A percentile compares a stretch with the other conserved stretches of the same genome.
Evolutionary conservation across 2,329 filamentous ascomycete species (phyloP).

Genomic region (Botryotinia globosa): DNA sequence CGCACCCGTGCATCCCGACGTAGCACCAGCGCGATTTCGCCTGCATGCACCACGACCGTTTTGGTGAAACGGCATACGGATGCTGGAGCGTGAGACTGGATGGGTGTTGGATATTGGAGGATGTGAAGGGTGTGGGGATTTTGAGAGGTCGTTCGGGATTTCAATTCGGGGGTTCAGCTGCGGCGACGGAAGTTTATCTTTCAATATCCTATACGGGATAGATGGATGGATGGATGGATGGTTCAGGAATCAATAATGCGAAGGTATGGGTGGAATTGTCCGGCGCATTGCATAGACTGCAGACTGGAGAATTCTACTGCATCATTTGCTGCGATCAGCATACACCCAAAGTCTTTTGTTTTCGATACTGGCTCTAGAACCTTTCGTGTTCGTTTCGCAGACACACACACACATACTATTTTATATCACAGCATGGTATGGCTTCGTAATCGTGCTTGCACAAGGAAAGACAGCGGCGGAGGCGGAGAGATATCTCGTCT

Average conservation of each 20-base stretch:
- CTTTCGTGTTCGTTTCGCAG: neutral
- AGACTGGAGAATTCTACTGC: neutral
- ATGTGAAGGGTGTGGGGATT: neutral
- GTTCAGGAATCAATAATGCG: neutral
- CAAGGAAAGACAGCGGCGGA: neutral
- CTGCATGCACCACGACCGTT: conserved; percentile 4
- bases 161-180: neutral
- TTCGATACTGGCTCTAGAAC: neutral
- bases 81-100: neutral
- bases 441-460: conserved; percentile 2
- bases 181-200: neutral
- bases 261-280: neutral
- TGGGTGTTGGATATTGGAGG: neutral
- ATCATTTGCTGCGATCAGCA: conserved; percentile 13
- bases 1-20: neutral
- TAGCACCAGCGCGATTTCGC: neutral
- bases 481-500: neutral
- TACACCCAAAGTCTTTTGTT: neutral
- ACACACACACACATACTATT: neutral
- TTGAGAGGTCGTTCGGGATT: neutral
- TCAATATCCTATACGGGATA: neutral
- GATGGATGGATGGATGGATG: neutral
- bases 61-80: conserved; percentile 9
- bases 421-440: neutral
- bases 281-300: neutral